Conservation (phyloP, 148 eudicot species). For the Diospyros lotus region DNA sequence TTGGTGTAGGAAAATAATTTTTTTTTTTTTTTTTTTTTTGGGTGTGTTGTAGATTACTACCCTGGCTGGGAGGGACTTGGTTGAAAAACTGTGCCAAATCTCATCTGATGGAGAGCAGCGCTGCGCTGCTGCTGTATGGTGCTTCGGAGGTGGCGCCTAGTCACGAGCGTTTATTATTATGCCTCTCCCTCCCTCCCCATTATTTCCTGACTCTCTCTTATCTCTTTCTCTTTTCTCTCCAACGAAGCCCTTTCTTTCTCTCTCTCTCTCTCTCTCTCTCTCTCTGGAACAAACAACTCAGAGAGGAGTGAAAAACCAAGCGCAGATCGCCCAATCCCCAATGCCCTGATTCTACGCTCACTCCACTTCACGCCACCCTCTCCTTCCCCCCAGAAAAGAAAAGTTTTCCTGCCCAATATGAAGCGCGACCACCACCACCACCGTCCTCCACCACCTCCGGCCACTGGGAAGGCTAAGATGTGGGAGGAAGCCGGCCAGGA, state of each 20-base stretch:
- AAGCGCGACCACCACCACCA: slow-evolving; percentile 26
- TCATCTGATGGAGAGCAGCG: neutral
- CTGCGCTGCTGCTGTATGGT: neutral
- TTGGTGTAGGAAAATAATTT: too few species aligned
- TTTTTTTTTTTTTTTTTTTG: too few species aligned
- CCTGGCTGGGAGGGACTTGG: too few species aligned
- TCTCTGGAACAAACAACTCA: neutral
- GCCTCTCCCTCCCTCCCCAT: neutral
- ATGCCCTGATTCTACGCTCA: slow-evolving; percentile 16
- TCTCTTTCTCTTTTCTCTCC: slow-evolving; percentile 10
- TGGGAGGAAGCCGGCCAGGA: slow-evolving; percentile 34
- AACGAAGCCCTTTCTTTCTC: neutral
- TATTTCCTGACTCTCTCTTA: neutral
- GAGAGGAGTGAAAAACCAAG: slow-evolving; percentile 21
- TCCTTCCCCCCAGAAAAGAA: neutral
- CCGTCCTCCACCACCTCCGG: slow-evolving; percentile 10
- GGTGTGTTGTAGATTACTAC: too few species aligned
- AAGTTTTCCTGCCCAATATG: slow-evolving; percentile 6
- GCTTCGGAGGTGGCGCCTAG: slow-evolving; percentile 5
- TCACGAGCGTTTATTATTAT: slow-evolving; percentile 3
- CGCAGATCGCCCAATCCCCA: slow-evolving; percentile 22
- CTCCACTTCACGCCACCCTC: neutral
- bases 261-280: slow-evolving; percentile 7
- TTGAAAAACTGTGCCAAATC: too few species aligned
- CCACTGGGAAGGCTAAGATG: slow-evolving; percentile 40